A percentile compares a stretch with the other conserved stretches of the same genome.
These are phyloP conservation scores for Plasmopara muralis DNA, from an alignment of 352 stramenopile genomes.

Conservation along the genomic window DNA sequence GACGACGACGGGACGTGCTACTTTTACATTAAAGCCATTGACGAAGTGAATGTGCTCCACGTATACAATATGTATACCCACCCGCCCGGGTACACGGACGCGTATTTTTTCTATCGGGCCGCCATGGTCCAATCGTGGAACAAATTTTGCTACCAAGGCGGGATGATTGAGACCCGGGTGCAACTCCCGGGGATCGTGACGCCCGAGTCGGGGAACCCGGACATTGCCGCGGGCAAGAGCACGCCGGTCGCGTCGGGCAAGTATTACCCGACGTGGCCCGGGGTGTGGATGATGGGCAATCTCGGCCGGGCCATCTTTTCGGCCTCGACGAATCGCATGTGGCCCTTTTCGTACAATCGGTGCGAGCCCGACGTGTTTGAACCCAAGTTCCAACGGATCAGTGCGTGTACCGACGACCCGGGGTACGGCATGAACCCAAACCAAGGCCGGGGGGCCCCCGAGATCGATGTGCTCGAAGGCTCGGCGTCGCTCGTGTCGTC, in stretches of 20 bases:
- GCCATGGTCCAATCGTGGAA: conserved; percentile 62
- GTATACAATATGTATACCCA: conserved; percentile 54
- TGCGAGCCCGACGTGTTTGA: conserved; percentile 56
- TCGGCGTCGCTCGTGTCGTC: conserved; percentile 70
- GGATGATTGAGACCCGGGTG: conserved; percentile 83
- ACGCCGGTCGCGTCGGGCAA: conserved; percentile 42
- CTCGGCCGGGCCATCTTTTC: conserved; percentile 90
- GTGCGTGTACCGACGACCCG: conserved; percentile 79
- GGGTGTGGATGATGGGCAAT: conserved; percentile 92
- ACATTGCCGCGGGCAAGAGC: conserved; percentile 19
- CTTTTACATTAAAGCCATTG: conserved; percentile 33
- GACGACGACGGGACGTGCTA: conserved; percentile 37
- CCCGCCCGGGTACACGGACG: conserved; percentile 34
- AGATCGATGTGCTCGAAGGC: conserved; percentile 93
- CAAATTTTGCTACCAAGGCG: conserved; percentile 93
- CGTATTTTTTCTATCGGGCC: conserved; percentile 41
- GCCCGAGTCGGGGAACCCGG: conserved; percentile 32
- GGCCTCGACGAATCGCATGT: conserved; percentile 86
- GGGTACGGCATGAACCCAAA: conserved; percentile 85
- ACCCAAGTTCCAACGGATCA: conserved; percentile 37
- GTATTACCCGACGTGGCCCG: conserved; percentile 78
- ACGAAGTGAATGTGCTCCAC: conserved; percentile 28
- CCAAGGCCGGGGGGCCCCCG: conserved; percentile 81
- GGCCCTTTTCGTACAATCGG: conserved; percentile 91
- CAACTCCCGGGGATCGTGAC: conserved; percentile 80